A percentile compares a stretch with the other conserved stretches of the same genome.
Conservation (phyloP, 1,284 basidiomycete species). For the Amylostereum areolatum region DNA sequence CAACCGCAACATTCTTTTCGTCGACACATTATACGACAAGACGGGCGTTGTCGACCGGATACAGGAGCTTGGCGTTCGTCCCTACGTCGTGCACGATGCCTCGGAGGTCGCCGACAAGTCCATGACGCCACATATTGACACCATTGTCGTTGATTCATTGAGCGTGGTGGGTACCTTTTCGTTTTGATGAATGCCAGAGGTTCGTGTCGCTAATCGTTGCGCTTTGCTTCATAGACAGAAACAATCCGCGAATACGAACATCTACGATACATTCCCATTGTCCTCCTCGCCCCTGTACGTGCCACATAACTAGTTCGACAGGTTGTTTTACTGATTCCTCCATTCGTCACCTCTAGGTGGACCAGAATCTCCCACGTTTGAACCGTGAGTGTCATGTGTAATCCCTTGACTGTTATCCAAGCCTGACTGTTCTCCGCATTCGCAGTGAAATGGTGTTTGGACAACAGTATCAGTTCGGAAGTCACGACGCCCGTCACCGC, state of each 20-base stretch:
- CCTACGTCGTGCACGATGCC: constrained; percentile 75
- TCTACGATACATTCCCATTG: constrained; percentile 93
- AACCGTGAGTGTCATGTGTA: constrained; percentile 55
- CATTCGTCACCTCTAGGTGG: constrained; percentile 12
- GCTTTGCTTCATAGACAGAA: constrained; percentile 56
- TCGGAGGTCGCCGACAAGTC: constrained; percentile 77
- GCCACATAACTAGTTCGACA: no score
- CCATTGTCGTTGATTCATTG: constrained; percentile 91
- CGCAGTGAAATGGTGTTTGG: constrained; percentile 84
- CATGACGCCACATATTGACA: constrained; percentile 87
- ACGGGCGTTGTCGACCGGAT: constrained; percentile 79
- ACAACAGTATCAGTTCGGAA: constrained; percentile 87
- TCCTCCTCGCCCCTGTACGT: constrained; percentile 72
- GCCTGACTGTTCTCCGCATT: neutral
- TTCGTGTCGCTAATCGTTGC: no score
- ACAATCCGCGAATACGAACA: constrained; percentile 90
- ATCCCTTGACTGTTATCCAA: neutral
- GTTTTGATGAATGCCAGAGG: neutral
- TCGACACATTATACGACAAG: constrained; percentile 80
- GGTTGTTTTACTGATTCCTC: constrained; percentile 22
- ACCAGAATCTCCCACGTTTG: constrained; percentile 54
- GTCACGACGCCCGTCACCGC: constrained; percentile 87
- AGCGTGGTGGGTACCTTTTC: constrained; percentile 55
- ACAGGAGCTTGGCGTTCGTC: constrained; percentile 76
- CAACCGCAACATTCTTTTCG: constrained; percentile 80